Evolutionary conservation across 257 asterid genomes (phyloP), one percentile per base, ranked within the genome.

Genomic region (Solanum chmielewskii): DNA sequence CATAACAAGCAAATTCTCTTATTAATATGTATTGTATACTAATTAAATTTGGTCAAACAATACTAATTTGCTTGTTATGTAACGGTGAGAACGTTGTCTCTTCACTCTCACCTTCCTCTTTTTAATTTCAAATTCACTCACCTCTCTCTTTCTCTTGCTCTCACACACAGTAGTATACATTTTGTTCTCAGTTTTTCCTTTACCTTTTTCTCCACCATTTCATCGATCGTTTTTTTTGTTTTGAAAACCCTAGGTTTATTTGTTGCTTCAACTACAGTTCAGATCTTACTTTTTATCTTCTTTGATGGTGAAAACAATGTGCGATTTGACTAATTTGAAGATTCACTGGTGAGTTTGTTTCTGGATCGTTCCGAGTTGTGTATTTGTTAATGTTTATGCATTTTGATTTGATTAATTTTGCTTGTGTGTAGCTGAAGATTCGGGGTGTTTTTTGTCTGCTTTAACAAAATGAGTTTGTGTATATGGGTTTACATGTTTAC

Each of bases 281-380:
- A 84, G 90, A 90, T 90, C 90, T 90, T 81, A 49, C 44, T 20
- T 80, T 78, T 75, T 9, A 13, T 77, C 37, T 77, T 25, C 23
- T 77, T 78, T 78, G 62, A 45, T 27, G 66, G 84, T 78, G 66
- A 29, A 21, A 29, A 81, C 39, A 29, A 9, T 16, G 45, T 42
- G 59, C 14, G 66, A 62, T 73, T 11, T 21, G 42, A 85, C 80
- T 68, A 31, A 60, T n/a, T n/a, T 16, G 68, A 86, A 59, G 42
- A 59, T 71, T 89, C 78, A 73, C 89, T 89, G 94, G 95, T 93
- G 86, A 78, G 89, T 92, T 87, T 86, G 68, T 64, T 83, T 76
- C 44, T 11, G 23, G 20, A 83, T 11, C 45, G 82, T 18, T 27
- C 41, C 76, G 11, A 5, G 42, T 37, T 56, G 33, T 69, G 73